phyloP scores from a whole-genome alignment of 2,329 filamentous ascomycete genomes.

The Fusarium piperis region DNA sequence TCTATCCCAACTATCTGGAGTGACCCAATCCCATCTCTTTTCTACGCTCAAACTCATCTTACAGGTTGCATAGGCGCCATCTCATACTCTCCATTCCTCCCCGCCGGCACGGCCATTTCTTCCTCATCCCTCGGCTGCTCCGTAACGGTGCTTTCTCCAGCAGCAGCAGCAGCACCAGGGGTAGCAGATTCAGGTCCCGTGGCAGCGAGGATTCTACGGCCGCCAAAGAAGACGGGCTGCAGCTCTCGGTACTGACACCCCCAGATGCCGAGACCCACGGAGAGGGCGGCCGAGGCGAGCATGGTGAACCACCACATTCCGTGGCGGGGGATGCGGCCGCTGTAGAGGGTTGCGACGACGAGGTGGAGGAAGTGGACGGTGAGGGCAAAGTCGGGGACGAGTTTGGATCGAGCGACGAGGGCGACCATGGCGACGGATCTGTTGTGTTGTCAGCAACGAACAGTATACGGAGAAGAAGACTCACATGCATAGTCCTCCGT shows the following conservation, averaged over 20 bases:
- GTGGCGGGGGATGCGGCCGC: constrained; percentile 77
- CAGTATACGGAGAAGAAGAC: constrained; percentile 29
- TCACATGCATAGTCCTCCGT: constrained; percentile 64
- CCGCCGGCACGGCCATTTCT: constrained; percentile 61
- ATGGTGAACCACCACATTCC: constrained; percentile 85
- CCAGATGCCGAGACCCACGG: constrained; percentile 79
- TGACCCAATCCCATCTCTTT: not conserved
- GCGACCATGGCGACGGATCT: constrained; percentile 87
- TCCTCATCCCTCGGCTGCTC: constrained; percentile 49
- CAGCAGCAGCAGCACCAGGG: not conserved
- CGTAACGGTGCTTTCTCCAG: constrained; percentile 21
- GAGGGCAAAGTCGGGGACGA: constrained; percentile 93
- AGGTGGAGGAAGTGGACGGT: constrained; percentile 89
- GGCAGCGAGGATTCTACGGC: constrained; percentile 54
- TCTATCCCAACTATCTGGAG: constrained; percentile 34
- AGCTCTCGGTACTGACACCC: constrained; percentile 91
- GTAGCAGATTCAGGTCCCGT: constrained; percentile 26
- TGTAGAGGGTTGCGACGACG: constrained; percentile 80
- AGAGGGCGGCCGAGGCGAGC: constrained; percentile 55
- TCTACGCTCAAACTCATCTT: constrained; percentile 24
- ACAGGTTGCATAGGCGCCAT: constrained; percentile 60
- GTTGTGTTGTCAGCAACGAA: constrained; percentile 12
- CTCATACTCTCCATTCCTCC: constrained; percentile 71
- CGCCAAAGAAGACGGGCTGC: constrained; percentile 86
- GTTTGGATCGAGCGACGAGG: constrained; percentile 87